These are phyloP conservation scores for Phlyctochytrium planicorne DNA, from an alignment of 192 early-diverging fungal species.

Conservation along the genomic window DNA sequence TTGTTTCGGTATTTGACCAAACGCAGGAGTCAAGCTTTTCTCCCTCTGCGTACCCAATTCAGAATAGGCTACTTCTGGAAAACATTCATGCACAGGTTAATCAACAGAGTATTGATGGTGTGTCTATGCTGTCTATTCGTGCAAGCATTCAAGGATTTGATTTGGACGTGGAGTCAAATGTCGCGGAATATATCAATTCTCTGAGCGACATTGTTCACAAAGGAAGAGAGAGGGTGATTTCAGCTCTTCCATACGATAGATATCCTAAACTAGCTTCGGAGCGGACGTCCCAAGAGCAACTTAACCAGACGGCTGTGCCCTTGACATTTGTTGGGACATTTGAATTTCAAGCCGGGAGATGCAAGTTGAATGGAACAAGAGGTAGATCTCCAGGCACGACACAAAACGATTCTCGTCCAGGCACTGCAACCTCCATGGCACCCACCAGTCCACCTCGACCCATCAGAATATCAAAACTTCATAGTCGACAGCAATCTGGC, in stretches of 20 bases:
- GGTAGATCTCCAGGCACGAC: neutral
- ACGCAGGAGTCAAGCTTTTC: constrained; percentile 27
- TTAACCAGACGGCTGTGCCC: neutral
- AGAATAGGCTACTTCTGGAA: constrained; percentile 37
- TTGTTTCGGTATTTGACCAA: constrained; percentile 51
- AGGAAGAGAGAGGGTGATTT: constrained; percentile 44
- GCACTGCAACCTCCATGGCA: too few relatives aligned
- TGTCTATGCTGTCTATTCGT: constrained; percentile 45
- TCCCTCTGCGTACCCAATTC: constrained; percentile 19
- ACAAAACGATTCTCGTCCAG: neutral
- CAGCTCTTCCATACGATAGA: neutral
- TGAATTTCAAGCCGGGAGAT: constrained; percentile 33
- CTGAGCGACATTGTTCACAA: constrained; percentile 62
- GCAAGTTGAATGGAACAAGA: constrained; percentile 17
- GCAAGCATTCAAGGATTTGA: constrained; percentile 70
- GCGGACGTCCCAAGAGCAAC: neutral
- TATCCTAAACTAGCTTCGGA: constrained; percentile 12
- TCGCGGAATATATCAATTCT: constrained; percentile 65
- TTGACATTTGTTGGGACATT: constrained; percentile 27
- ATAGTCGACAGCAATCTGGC: constrained; percentile 3
- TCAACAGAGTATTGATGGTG: constrained; percentile 32
- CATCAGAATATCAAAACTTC: neutral
- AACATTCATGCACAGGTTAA: constrained; percentile 39
- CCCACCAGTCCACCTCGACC: neutral
- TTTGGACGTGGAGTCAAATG: constrained; percentile 65